Evolutionary conservation across 2,329 filamentous ascomycete genomes (phyloP).

Genomic region (Alternaria tenuissima): DNA sequence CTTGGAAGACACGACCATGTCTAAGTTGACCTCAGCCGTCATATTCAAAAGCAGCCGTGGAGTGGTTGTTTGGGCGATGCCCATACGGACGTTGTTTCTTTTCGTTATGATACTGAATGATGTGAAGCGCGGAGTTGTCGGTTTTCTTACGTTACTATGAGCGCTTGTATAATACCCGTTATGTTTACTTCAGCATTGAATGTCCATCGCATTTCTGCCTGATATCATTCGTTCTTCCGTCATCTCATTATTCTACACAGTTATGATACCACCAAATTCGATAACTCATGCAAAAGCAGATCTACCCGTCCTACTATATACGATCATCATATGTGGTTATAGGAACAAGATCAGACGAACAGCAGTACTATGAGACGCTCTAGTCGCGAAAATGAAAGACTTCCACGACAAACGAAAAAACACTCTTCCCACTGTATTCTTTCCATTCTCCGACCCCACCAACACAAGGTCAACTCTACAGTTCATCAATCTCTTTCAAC

Average conservation of each 20-base stretch:
- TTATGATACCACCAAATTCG: not conserved
- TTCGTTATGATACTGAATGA: not conserved
- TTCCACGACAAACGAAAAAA: not conserved
- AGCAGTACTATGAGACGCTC: not conserved
- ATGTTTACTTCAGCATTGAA: not conserved
- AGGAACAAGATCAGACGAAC: not conserved
- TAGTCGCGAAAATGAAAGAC: not conserved
- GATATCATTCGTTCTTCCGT: not conserved
- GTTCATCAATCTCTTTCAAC: not conserved
- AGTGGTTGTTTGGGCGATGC: not conserved
- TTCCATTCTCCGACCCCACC: not conserved
- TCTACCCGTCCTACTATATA: not conserved
- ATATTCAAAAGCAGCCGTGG: not conserved
- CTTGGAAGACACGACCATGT: conserved; percentile 57
- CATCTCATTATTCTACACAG: not conserved
- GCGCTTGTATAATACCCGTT: conserved; percentile 1
- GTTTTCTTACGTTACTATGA: not conserved
- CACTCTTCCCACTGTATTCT: not conserved
- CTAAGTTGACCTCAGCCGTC: not conserved
- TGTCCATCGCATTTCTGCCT: not conserved
- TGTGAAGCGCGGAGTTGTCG: conserved; percentile 4
- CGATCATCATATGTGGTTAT: not conserved
- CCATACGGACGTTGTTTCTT: not conserved
- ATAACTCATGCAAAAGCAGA: not conserved
- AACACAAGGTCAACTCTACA: not conserved